Percentiles rank a stretch among this genome's conserved stretches.
These are phyloP conservation scores for Rachicladosporium sp. DNA, from an alignment of 2,329 filamentous ascomycete genomes.

Conservation along the genomic window DNA sequence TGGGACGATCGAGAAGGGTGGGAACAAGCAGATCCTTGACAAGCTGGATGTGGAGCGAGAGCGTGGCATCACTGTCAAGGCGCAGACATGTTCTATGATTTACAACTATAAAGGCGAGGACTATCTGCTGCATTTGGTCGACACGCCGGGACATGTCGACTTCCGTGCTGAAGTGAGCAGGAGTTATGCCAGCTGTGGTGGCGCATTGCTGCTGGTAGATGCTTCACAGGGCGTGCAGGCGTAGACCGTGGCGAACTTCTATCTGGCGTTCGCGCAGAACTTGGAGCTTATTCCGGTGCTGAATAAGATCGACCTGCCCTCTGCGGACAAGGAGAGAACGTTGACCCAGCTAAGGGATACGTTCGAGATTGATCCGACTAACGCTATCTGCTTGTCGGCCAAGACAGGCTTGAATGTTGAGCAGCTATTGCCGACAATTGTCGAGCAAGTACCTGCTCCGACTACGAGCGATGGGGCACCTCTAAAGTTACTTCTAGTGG, in stretches of 20 bases:
- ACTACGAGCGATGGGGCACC: constrained; percentile 60
- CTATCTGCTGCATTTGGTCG: constrained; percentile 87
- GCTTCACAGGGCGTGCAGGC: constrained; percentile 94
- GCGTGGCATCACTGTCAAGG: constrained; percentile 95
- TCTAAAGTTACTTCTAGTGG: constrained; percentile 74
- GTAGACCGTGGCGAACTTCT: constrained; percentile 97
- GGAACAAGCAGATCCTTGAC: constrained; percentile 91
- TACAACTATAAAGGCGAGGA: constrained; percentile 77
- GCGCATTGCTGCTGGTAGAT: constrained; percentile 83
- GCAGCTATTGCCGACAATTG: constrained; percentile 69
- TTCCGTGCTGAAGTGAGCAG: constrained; percentile 92
- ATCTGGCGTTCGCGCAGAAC: constrained; percentile 87
- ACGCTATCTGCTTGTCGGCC: constrained; percentile 69
- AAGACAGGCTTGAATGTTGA: constrained; percentile 87
- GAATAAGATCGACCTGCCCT: constrained; percentile 91
- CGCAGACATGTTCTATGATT: constrained; percentile 96
- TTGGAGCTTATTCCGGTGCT: constrained; percentile 79
- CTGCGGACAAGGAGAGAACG: constrained; percentile 75
- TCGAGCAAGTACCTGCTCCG: constrained; percentile 74
- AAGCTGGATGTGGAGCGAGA: constrained; percentile 95
- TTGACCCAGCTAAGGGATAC: constrained; percentile 73
- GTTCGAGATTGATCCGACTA: constrained; percentile 74
- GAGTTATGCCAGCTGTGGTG: constrained; percentile 91
- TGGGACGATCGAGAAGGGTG: constrained; percentile 74
- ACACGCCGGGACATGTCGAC: constrained; percentile 95